Evolutionary conservation across 108 stramenopile species (phyloP), one percentile per base, ranked within the genome.

Genomic region (Skeletonema tropicum): DNA sequence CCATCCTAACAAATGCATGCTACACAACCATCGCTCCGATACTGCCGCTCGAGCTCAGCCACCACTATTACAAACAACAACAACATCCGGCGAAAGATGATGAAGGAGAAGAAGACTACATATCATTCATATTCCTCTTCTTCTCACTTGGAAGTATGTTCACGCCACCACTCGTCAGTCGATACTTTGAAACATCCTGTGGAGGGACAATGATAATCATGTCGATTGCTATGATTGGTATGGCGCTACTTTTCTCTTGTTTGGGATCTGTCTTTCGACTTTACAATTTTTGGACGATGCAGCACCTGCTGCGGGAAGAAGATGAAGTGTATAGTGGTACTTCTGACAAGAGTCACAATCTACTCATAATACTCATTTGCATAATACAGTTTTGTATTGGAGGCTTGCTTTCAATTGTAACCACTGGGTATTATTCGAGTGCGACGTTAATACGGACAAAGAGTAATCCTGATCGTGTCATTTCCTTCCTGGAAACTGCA

Each of bases 351-450:
- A 45, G 5, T 29, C 23, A 29, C 35, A 52, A 33, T 36, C 11
- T 71, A 14, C 57, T 82, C 12, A 62, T 61, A 2, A 1, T 73
- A 17, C 29, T 68, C 52, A 55, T 55, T 55, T 55, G 52, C 10
- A 25, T 23, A 23, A 55, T 17, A 14, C 74, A 76, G 26, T 73
- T 83, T 36, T 57, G 57, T 57, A 31, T 76, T 31, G 82, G 82
- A 3, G 74, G 45, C 1, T 66, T 57, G 45, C 60, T 72, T 30
- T 76, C 82, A 6, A 38, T 61, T 26, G 64, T 83, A 9, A 57
- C 71, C 17, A 83, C 82, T 31, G 82, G 82, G 5, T 83, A 83
- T 39, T 83, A 83, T 31, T 83, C 82, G 4, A 42, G 62, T 66
- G 71, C 82, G 1, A 72, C 82, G 17, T 59, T 73, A 26, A 7